Evolutionary conservation across 805 yeast species (phyloP).

Genomic region (Candida dajiaensis): DNA sequence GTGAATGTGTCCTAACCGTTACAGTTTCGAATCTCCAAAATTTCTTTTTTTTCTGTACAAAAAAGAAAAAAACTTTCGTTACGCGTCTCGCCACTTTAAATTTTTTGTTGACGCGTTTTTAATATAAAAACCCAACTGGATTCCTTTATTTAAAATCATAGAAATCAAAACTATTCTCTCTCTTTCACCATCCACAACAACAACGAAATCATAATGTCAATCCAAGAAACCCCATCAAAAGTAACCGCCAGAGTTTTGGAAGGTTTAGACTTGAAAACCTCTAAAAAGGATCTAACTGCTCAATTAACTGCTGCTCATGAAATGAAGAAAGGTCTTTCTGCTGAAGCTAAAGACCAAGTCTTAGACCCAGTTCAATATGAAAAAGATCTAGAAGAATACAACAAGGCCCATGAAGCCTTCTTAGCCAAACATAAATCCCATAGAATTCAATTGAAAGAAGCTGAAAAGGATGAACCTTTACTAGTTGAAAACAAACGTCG

Average conservation of each 20-base stretch:
- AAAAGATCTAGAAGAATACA: conserved; percentile 11
- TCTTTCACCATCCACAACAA: no score
- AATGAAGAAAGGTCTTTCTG: conserved; percentile 10
- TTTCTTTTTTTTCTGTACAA: not conserved
- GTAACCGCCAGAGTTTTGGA: conserved; percentile 52
- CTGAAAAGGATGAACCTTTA: conserved; percentile 87
- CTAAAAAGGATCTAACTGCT: conserved; percentile 38
- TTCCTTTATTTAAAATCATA: not conserved
- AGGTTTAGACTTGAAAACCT: conserved; percentile 41
- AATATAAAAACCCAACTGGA: not conserved
- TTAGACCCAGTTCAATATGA: conserved; percentile 2
- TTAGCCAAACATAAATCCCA: conserved; percentile 58
- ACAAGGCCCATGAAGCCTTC: conserved; percentile 47
- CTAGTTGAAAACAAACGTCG: conserved; percentile 79
- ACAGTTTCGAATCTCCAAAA: not conserved
- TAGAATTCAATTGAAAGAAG: conserved; percentile 64
- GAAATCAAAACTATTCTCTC: no score
- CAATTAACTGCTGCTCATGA: conserved; percentile 32
- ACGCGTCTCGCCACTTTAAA: not conserved
- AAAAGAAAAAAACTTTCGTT: no score
- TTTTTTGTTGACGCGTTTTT: not conserved
- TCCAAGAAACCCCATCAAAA: conserved; percentile 69
- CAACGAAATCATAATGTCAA: conserved; percentile 26
- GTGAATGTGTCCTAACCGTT: not conserved
- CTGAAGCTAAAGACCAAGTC: conserved; percentile 12